Conservation (phyloP, 768 basidiomycete species). For the Inosperma sp. region DNA sequence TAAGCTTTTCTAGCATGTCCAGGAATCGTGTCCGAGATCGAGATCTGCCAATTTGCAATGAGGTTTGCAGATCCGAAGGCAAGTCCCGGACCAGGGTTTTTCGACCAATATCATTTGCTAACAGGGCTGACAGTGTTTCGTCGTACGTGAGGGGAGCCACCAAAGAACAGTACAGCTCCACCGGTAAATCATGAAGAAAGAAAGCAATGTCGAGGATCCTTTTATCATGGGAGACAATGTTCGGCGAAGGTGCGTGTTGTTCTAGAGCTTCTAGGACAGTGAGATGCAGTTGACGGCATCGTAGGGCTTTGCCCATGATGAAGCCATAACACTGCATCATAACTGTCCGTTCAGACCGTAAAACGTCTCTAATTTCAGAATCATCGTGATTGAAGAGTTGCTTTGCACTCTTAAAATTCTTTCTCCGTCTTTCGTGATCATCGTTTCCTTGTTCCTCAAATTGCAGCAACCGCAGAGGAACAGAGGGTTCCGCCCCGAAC, state of each 20-base stretch:
- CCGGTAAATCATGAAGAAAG: constrained; percentile 59
- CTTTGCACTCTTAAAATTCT: constrained; percentile 42
- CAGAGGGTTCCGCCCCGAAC: constrained; percentile 44
- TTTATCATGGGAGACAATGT: constrained; percentile 48
- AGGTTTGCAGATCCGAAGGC: constrained; percentile 43
- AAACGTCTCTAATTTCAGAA: constrained; percentile 50
- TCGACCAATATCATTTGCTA: constrained; percentile 46
- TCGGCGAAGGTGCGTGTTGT: constrained; percentile 29
- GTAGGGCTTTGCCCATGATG: constrained; percentile 58
- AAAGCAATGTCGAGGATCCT: constrained; percentile 57
- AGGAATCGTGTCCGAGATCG: constrained; percentile 56
- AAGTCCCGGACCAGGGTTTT: constrained; percentile 50
- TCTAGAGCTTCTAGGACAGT: constrained; percentile 48
- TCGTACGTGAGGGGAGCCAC: constrained; percentile 53
- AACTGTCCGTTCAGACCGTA: constrained; percentile 67
- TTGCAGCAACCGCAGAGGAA: constrained; percentile 41
- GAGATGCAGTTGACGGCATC: constrained; percentile 63
- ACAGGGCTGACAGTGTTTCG: constrained; percentile 51
- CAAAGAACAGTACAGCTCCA: constrained; percentile 60
- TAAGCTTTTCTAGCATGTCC: constrained; percentile 57
- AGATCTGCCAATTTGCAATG: constrained; percentile 56
- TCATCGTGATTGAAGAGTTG: constrained; percentile 53
- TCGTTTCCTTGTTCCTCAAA: constrained; percentile 40
- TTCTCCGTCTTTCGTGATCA: constrained; percentile 41
- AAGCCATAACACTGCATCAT: constrained; percentile 74